phyloP scores from a whole-genome alignment of 139 green algal species.

The Chlamydomonas asymmetrica region DNA sequence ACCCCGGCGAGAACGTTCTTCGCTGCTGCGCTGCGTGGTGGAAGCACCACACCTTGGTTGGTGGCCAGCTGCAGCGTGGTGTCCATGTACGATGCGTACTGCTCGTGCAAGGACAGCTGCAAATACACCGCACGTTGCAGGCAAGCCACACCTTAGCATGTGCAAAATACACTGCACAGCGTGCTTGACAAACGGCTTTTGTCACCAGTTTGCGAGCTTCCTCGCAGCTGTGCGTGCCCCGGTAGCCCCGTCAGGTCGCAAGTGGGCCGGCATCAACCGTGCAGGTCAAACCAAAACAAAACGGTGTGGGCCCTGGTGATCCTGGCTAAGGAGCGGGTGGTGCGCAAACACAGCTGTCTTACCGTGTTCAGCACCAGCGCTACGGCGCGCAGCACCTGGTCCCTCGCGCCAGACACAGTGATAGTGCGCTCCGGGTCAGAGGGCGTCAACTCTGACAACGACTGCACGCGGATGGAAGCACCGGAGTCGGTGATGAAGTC shows the following conservation, averaged over 20 bases:
- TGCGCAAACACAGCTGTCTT: too few species aligned
- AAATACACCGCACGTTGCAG: too few species aligned
- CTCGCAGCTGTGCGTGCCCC: too few species aligned
- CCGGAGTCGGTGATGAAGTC: conserved; percentile 71
- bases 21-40: conserved; percentile 25
- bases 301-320: too few species aligned
- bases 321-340: too few species aligned
- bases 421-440: conserved; percentile 62
- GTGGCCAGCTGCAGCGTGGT: conserved; percentile 64
- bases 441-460: conserved; percentile 55
- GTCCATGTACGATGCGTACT: conserved; percentile 62
- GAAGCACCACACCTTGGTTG: conserved; percentile 55
- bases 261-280: too few species aligned
- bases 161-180: too few species aligned
- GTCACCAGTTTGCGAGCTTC: too few species aligned
- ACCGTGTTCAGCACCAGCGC: conserved; percentile 68
- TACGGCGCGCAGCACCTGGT: conserved; percentile 59
- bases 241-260: too few species aligned
- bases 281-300: too few species aligned
- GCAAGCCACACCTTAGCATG: too few species aligned
- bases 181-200: too few species aligned
- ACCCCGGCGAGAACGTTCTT: conserved; percentile 39
- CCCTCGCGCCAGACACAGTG: conserved; percentile 45
- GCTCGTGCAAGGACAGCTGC: conserved; percentile 56
- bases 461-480: conserved; percentile 63